Percentiles rank a stretch among this genome's conserved stretches.
These are phyloP conservation scores for Laguncularia racemosa DNA, from an alignment of 345 rosid species.

Conservation along the genomic window DNA sequence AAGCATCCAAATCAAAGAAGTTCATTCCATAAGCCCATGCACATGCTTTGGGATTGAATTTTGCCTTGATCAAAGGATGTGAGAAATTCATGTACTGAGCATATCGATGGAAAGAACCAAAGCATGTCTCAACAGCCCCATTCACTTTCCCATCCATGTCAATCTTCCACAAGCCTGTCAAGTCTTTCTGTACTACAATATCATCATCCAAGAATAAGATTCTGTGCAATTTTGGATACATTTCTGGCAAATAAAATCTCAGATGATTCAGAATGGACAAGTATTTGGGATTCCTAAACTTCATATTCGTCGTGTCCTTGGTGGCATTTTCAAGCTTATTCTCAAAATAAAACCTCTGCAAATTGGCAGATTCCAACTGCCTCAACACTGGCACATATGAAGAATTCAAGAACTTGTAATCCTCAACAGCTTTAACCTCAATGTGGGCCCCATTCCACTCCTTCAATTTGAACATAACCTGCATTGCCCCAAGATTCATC, in stretches of 20 bases:
- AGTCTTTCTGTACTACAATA: conserved; percentile 92
- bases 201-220: conserved; percentile 89
- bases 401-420: conserved; percentile 83
- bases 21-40: conserved; percentile 85
- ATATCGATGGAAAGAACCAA: conserved; percentile 93
- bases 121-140: conserved; percentile 97
- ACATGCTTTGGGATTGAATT: conserved; percentile 95
- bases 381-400: conserved; percentile 86
- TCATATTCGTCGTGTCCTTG: conserved; percentile 87
- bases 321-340: conserved; percentile 92
- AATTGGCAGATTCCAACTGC: conserved; percentile 81
- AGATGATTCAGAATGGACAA: conserved; percentile 86
- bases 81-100: conserved; percentile 99
- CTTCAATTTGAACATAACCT: conserved; percentile 92
- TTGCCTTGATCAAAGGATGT: conserved; percentile 86
- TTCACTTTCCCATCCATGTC: conserved; percentile 98
- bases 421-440: conserved; percentile 98
- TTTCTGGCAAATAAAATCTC: conserved; percentile 91
- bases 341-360: conserved; percentile 93
- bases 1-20: conserved; percentile 2
- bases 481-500: conserved; percentile 98
- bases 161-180: conserved; percentile 90
- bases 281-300: conserved; percentile 93
- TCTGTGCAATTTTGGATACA: conserved; percentile 89
- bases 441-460: conserved; percentile 87